Evolutionary conservation across 2,329 filamentous ascomycete species (phyloP), one percentile per base, ranked within the genome.

Genomic region (Colletotrichum theobromicola): DNA sequence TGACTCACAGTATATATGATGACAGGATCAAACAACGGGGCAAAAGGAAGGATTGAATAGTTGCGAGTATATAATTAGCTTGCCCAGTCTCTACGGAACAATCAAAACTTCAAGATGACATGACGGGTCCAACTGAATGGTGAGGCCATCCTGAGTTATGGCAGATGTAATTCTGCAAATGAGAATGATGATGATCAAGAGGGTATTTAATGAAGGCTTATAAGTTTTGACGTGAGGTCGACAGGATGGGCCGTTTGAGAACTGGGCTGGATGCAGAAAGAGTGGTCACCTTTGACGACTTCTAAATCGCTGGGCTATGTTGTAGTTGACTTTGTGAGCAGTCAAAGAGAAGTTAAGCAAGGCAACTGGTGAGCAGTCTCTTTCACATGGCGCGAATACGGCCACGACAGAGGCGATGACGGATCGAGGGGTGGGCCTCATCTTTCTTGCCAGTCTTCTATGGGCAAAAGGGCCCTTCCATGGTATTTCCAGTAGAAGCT

Each of bases 1-100:
- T n/a, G 28, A 57, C 34, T 50, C 28, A 57, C 57, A 26, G 68
- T 74, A 74, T 70, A 74, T 72, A 72, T 74, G 57, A 74, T 57
- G 68, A 63, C 46, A 67, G 68, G 62, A 67, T 50, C 15, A 61
- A 28, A 26, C 12, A 53, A 32, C 61, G 26, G 61, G 30, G 30
- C 26, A 42, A 37, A n/a, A 55, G 32, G 53, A 7, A 55, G 37
- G 37, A 30, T 61, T 71, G 67, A 62, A 66, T 71, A 66, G 37
- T 62, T 55, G 53, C 32, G 32, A 61, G 71, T 60, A 61, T 55
- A 71, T 42, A 74, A 66, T 71, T 60, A 60, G 18, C 53, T 62
- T 50, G 37, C 50, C 35, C 55, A 61, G 66, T 68, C 60, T 64
- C 60, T 70, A 64, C 46, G 24, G 60, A 55, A 62, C n/a, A 66